Percentiles rank a stretch among this genome's conserved stretches.
phyloP scores from a whole-genome alignment of 208 protist species.

The Leishmania mexicana region DNA sequence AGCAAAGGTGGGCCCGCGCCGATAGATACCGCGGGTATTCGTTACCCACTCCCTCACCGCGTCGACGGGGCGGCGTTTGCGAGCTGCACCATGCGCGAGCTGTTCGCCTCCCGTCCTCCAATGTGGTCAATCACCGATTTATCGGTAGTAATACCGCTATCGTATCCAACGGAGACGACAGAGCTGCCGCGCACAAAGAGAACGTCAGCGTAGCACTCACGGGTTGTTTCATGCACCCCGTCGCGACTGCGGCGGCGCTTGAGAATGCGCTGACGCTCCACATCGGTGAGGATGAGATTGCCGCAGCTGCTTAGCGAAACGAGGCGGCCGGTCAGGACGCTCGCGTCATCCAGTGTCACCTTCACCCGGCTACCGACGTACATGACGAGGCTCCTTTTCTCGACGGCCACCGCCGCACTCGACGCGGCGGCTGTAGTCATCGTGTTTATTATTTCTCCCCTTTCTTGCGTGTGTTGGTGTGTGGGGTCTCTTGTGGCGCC shows the following conservation, averaged over 20 bases:
- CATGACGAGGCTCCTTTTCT: conserved; percentile 50
- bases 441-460: not conserved
- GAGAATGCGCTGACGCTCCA: conserved; percentile 58
- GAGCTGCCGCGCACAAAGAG: conserved; percentile 79
- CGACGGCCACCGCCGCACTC: conserved; percentile 21
- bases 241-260: conserved; percentile 39
- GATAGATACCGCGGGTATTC: not conserved
- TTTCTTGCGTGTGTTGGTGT: not conserved
- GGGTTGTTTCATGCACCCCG: conserved; percentile 23
- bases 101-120: conserved; percentile 38
- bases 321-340: conserved; percentile 67
- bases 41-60: not conserved
- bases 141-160: conserved; percentile 68
- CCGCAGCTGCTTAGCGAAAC: conserved; percentile 66
- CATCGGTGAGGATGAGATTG: conserved; percentile 82
- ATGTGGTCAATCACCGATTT: conserved; percentile 65
- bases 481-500: not conserved
- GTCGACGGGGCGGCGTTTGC: conserved; percentile 56
- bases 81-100: conserved; percentile 57
- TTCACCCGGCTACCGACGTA: conserved; percentile 71
- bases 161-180: conserved; percentile 61
- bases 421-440: conserved; percentile 9
- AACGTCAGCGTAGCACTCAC: conserved; percentile 69
- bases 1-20: not conserved
- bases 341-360: conserved; percentile 74